A percentile compares a stretch with the other conserved stretches of the same genome.
Conservation (phyloP, 108 stramenopile genomes). For the Nitzschia palea region DNA sequence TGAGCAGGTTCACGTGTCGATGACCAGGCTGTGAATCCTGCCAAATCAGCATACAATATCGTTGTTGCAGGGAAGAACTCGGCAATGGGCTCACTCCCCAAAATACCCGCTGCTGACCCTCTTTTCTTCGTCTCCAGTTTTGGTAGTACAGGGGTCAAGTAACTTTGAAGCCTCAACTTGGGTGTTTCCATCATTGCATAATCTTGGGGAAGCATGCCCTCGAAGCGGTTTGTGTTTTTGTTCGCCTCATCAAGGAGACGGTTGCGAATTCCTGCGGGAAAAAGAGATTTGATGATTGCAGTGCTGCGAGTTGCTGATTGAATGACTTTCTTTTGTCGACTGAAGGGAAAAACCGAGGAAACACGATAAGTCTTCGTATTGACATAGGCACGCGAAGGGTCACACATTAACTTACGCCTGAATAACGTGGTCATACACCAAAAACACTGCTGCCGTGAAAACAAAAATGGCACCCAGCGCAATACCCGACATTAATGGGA, state of each 20-base stretch:
- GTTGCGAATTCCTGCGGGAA: slow-evolving; percentile 11
- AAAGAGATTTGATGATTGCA: slow-evolving; percentile 17
- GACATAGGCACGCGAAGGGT: too few species aligned
- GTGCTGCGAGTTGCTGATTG: slow-evolving; percentile 2
- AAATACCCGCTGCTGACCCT: neutral
- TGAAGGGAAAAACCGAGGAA: neutral
- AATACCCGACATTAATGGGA: neutral
- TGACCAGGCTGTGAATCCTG: slow-evolving; percentile 16
- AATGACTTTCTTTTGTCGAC: slow-evolving; percentile 16
- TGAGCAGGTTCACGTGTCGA: slow-evolving; percentile 21
- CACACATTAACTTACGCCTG: slow-evolving; percentile 18
- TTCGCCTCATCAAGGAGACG: slow-evolving; percentile 10
- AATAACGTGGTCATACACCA: slow-evolving; percentile 8
- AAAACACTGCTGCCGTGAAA: slow-evolving; percentile 4
- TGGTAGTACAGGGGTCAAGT: neutral
- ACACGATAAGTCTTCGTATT: too few species aligned
- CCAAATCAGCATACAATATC: slow-evolving; percentile 31
- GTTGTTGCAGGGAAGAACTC: slow-evolving; percentile 24
- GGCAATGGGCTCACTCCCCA: slow-evolving; percentile 25
- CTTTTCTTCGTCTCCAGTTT: neutral
- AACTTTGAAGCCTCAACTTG: slow-evolving; percentile 2
- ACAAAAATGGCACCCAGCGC: slow-evolving; percentile 4
- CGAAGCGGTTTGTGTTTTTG: neutral
- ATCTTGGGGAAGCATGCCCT: slow-evolving; percentile 2
- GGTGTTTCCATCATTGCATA: slow-evolving; percentile 4